A percentile compares a stretch with the other conserved stretches of the same genome.
These are phyloP conservation scores for Cryptococcus sp. DNA, from an alignment of 1,284 basidiomycete genomes.

Conservation along the genomic window DNA sequence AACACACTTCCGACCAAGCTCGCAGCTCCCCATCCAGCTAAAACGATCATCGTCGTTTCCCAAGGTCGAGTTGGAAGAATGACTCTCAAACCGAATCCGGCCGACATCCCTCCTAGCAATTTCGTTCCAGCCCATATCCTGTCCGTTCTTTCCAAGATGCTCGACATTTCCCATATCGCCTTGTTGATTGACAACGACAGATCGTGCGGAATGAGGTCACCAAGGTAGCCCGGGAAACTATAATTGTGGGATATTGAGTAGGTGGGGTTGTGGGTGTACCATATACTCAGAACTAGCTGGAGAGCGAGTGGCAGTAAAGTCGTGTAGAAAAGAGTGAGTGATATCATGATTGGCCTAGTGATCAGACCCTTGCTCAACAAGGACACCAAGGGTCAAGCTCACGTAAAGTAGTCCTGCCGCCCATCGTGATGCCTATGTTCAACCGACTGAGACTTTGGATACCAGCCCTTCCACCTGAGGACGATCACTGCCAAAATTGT, in stretches of 20 bases:
- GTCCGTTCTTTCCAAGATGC: slow-evolving; percentile 50
- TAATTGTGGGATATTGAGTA: background rate
- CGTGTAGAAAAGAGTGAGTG: slow-evolving; percentile 77
- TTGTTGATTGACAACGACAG: background rate
- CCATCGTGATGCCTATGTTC: slow-evolving; percentile 21
- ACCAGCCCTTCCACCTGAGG: slow-evolving; percentile 27
- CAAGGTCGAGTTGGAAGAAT: slow-evolving; percentile 53
- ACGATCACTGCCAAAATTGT: slow-evolving; percentile 19
- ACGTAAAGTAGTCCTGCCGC: slow-evolving; percentile 31
- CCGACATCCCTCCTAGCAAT: slow-evolving; percentile 76
- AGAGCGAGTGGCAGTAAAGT: slow-evolving; percentile 82
- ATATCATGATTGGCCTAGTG: slow-evolving; percentile 58
- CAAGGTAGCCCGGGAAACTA: background rate
- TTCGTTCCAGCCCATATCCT: slow-evolving; percentile 80
- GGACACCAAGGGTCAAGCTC: slow-evolving; percentile 3
- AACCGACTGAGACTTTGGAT: slow-evolving; percentile 3
- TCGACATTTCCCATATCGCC: slow-evolving; percentile 38
- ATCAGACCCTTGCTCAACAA: background rate
- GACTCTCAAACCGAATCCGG: slow-evolving; percentile 61
- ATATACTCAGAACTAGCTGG: slow-evolving; percentile 74
- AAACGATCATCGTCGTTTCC: slow-evolving; percentile 70
- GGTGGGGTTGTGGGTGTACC: slow-evolving; percentile 55
- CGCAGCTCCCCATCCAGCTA: slow-evolving; percentile 71
- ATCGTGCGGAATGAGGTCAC: background rate
- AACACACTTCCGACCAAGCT: slow-evolving; percentile 58